Evolutionary conservation across 2,329 filamentous ascomycete genomes (phyloP).

Genomic region (Paracoccidioides lutzii): DNA sequence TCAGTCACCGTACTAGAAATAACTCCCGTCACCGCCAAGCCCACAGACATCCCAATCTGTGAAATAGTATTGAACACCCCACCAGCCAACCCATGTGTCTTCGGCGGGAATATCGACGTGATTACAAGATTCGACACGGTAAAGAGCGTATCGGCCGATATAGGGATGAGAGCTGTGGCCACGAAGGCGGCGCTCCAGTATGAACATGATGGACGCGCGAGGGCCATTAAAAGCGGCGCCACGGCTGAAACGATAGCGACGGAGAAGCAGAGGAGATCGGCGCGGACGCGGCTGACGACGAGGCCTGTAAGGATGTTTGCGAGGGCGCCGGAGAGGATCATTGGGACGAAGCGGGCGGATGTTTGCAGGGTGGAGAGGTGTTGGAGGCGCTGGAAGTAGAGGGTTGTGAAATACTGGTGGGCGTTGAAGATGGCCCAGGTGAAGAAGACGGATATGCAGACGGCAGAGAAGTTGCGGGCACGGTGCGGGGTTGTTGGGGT

Average conservation of each 20-base stretch:
- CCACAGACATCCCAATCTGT: constrained; percentile 44
- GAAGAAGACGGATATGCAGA: constrained; percentile 38
- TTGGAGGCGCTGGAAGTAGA: constrained; percentile 35
- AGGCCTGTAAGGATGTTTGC: constrained; percentile 36
- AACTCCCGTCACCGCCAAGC: constrained; percentile 39
- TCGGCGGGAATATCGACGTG: constrained; percentile 41
- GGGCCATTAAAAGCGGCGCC: constrained; percentile 44
- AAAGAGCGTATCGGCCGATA: constrained; percentile 31
- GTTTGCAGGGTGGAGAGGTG: constrained; percentile 31
- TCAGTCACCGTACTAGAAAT: constrained; percentile 20
- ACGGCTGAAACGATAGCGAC: constrained; percentile 33
- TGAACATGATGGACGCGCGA: constrained; percentile 35
- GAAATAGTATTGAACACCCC: constrained; percentile 48
- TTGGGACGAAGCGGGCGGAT: constrained; percentile 35
- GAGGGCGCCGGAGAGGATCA: constrained; percentile 30
- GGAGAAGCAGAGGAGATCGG: constrained; percentile 28
- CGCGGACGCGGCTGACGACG: constrained; percentile 33
- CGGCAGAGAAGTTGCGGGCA: constrained; percentile 15
- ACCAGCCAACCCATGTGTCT: constrained; percentile 46
- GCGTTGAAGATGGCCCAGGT: constrained; percentile 32
- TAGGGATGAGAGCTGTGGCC: constrained; percentile 18
- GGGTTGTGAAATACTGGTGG: constrained; percentile 3
- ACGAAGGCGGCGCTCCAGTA: constrained; percentile 42
- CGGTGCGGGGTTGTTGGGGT: constrained; percentile 31
- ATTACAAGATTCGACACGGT: constrained; percentile 44